Evolutionary conservation across 257 asterid species (phyloP), one percentile per base, ranked within the genome.

Genomic region (Coffea canephora): DNA sequence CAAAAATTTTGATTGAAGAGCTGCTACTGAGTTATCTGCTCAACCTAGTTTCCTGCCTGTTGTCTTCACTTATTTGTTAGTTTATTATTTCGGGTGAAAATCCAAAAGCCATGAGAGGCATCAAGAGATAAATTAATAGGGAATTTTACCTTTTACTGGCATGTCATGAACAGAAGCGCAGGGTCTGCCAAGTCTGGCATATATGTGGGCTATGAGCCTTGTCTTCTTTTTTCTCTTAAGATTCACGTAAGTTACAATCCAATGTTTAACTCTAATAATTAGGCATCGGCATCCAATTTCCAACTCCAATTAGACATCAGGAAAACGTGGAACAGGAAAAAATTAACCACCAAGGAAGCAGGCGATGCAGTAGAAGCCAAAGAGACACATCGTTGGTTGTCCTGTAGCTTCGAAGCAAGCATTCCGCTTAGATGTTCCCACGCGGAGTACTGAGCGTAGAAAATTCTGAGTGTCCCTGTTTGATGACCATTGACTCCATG

Each of bases 401-500:
- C 68, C n/a, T 10, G 67, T 7, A 52, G 67, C 66, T 73, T 73
- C 67, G 16, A 34, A n/a, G 54, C 6, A 10, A 31, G 1, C 25
- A 12, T 6, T 31, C 7, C 16, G 18, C 55, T 36, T 69, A 7
- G 46, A 18, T 77, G 75, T 52, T 46, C 52, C 81, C 68, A 69
- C 66, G 52, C 69, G 81, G 75, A 31, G 75, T 76, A 48, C 67
- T 39, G 74, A 77, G 12, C 34, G 67, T 6, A 1, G 45, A 66
- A 66, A 31, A 77, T 25, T 46, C 52, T n/a, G 18, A 39, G 3
- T 39, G 66, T 19, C 2, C 6, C 23, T 16, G 0, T 15, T 41
- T 31, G 55, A 34, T 46, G 43, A 11, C 41, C 69, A 68, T 69
- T 78, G 81, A 69, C 81, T 68, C 75, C 59, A 36, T 25, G 10